A percentile compares a stretch with the other conserved stretches of the same genome.
Conservation (phyloP, 148 eudicot species). For the Pharnaceum exiguum region DNA sequence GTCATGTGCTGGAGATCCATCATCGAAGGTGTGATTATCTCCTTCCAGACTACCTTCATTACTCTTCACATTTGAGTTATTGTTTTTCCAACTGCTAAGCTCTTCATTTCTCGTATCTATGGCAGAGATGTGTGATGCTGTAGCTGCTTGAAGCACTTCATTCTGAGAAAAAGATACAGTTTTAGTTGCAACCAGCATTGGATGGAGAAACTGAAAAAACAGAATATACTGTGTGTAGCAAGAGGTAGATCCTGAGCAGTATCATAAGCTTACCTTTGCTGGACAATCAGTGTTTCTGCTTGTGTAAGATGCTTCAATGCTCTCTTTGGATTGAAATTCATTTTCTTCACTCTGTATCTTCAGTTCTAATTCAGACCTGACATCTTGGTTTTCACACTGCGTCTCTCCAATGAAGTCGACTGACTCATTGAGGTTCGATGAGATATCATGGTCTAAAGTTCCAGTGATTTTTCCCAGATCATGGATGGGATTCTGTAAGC, state of each 20-base stretch:
- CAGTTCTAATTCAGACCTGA: neutral
- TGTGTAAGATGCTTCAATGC: constrained; percentile 1
- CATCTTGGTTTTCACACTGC: neutral
- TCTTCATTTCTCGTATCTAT: neutral
- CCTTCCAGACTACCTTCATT: neutral
- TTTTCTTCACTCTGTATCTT: constrained; percentile 6
- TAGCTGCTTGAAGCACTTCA: neutral
- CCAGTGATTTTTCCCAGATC: constrained; percentile 4
- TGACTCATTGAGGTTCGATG: constrained; percentile 10
- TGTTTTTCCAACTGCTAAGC: neutral
- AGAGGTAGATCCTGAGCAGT: neutral
- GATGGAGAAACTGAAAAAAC: neutral
- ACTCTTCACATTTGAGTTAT: neutral
- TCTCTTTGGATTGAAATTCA: constrained; percentile 3
- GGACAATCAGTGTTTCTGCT: neutral
- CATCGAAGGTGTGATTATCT: neutral
- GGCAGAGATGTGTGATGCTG: neutral
- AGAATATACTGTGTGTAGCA: too few species aligned
- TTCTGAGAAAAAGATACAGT: neutral
- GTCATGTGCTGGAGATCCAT: neutral
- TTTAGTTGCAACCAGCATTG: neutral
- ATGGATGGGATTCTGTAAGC: too few species aligned
- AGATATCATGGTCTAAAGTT: constrained; percentile 1
- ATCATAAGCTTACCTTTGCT: neutral
- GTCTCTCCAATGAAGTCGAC: neutral